These are phyloP conservation scores for Oryza longistaminata DNA, from an alignment of 176 grass and related monocot genomes.

Conservation along the genomic window DNA sequence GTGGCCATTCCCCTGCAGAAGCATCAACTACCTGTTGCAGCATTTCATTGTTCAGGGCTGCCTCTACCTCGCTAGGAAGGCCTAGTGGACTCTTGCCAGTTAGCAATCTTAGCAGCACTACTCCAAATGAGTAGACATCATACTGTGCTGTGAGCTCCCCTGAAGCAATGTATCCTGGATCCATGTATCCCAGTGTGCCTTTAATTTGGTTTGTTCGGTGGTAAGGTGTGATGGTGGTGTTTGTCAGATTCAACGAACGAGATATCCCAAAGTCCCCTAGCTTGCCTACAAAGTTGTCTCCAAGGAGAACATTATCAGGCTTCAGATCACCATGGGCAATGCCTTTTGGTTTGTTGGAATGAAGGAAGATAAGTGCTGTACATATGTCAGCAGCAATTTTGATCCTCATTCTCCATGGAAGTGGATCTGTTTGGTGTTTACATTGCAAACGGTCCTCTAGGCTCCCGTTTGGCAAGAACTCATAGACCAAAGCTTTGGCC, in stretches of 20 bases:
- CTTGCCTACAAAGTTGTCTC: slow-evolving; percentile 46
- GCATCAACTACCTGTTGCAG: slow-evolving; percentile 54
- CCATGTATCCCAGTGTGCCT: slow-evolving; percentile 44
- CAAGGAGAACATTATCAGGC: slow-evolving; percentile 72
- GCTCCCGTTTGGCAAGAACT: slow-evolving; percentile 64
- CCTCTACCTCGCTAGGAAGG: slow-evolving; percentile 48
- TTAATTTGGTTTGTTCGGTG: slow-evolving; percentile 61
- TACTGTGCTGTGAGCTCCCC: slow-evolving; percentile 69
- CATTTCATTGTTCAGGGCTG: slow-evolving; percentile 36
- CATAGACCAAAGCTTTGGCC: slow-evolving; percentile 56
- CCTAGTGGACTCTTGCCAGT: slow-evolving; percentile 55
- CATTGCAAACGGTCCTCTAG: slow-evolving; percentile 59
- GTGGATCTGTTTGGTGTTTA: slow-evolving; percentile 28
- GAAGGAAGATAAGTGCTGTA: slow-evolving; percentile 69
- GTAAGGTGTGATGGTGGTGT: slow-evolving; percentile 55
- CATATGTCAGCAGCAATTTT: slow-evolving; percentile 64
- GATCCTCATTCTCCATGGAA: slow-evolving; percentile 58
- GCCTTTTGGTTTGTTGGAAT: slow-evolving; percentile 50
- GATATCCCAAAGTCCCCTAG: slow-evolving; percentile 78
- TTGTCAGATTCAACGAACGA: slow-evolving; percentile 57
- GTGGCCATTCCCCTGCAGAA: slow-evolving; percentile 64
- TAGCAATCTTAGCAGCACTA: slow-evolving; percentile 67
- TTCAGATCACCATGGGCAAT: slow-evolving; percentile 78
- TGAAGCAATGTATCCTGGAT: slow-evolving; percentile 46
- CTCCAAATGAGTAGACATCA: slow-evolving; percentile 80